These are phyloP conservation scores for Sclerotinia glacialis DNA, from an alignment of 2,329 filamentous ascomycete species.

Conservation along the genomic window DNA sequence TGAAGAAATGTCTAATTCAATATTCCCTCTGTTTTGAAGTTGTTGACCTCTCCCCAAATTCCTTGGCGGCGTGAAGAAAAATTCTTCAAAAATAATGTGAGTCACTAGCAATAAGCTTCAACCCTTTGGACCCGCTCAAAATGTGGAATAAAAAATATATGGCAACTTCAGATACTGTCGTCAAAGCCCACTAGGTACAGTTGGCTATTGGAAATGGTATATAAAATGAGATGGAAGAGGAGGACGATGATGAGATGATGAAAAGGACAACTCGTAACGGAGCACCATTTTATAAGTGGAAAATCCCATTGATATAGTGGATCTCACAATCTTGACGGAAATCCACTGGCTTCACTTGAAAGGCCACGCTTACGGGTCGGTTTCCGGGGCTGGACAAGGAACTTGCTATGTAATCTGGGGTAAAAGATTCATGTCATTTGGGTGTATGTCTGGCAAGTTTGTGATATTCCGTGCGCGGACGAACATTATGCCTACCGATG, in stretches of 20 bases:
- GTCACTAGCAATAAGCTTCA: conserved; percentile 17
- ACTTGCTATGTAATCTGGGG: conserved; percentile 11
- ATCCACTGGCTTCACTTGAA: neutral
- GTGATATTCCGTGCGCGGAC: neutral
- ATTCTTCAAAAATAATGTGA: conserved; percentile 7
- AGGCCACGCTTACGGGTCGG: neutral
- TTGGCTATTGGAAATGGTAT: neutral
- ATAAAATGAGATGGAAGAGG: conserved; percentile 7
- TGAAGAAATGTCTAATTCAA: conserved; percentile 3
- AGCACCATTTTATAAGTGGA: conserved; percentile 50
- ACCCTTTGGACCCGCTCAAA: conserved; percentile 13
- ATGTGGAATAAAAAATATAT: neutral
- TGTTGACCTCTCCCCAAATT: neutral
- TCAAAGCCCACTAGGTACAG: neutral
- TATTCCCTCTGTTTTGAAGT: neutral
- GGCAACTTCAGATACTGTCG: neutral
- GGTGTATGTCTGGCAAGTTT: neutral
- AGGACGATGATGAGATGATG: conserved; percentile 19
- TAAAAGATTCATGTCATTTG: conserved; percentile 1
- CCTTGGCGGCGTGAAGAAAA: conserved; percentile 14
- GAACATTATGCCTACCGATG: neutral
- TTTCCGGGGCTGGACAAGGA: neutral
- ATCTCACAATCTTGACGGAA: conserved; percentile 9
- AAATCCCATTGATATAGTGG: conserved; percentile 40
- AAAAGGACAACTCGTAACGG: conserved; percentile 48